Evolutionary conservation across 345 rosid genomes (phyloP).

Genomic region (Salix dunnii): DNA sequence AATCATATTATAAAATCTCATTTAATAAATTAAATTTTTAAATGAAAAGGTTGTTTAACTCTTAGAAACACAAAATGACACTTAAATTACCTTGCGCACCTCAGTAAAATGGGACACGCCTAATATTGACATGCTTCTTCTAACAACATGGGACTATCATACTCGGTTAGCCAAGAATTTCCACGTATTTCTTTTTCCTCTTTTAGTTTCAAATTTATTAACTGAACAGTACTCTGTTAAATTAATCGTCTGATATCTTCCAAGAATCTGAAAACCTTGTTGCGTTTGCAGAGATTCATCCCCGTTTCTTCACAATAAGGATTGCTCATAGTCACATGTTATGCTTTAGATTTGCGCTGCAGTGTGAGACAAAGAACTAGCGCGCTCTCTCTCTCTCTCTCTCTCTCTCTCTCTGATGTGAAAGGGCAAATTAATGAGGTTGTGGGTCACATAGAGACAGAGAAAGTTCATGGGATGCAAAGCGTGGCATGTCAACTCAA

Average conservation of each 20-base stretch:
- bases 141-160: too few relatives aligned
- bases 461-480: slow-evolving; percentile 16
- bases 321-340: slow-evolving; percentile 19
- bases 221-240: neutral
- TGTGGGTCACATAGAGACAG: slow-evolving; percentile 19
- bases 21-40: too few relatives aligned
- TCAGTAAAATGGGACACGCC: too few relatives aligned
- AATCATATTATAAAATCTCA: too few relatives aligned
- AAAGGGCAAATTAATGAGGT: neutral
- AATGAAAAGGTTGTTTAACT: too few relatives aligned
- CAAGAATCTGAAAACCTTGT: neutral
- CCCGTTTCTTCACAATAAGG: neutral
- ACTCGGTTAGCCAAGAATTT: neutral
- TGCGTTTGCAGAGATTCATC: neutral
- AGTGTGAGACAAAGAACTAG: slow-evolving; percentile 18
- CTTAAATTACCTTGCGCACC: too few relatives aligned
- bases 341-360: slow-evolving; percentile 28
- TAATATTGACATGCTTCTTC: too few relatives aligned
- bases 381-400: neutral
- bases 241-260: neutral
- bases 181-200: neutral
- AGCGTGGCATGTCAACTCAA: neutral
- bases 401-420: neutral
- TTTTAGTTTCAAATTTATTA: neutral
- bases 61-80: too few relatives aligned